These are phyloP conservation scores for Colletotrichum lupini DNA, from an alignment of 2,329 filamentous ascomycete species.

Conservation along the genomic window DNA sequence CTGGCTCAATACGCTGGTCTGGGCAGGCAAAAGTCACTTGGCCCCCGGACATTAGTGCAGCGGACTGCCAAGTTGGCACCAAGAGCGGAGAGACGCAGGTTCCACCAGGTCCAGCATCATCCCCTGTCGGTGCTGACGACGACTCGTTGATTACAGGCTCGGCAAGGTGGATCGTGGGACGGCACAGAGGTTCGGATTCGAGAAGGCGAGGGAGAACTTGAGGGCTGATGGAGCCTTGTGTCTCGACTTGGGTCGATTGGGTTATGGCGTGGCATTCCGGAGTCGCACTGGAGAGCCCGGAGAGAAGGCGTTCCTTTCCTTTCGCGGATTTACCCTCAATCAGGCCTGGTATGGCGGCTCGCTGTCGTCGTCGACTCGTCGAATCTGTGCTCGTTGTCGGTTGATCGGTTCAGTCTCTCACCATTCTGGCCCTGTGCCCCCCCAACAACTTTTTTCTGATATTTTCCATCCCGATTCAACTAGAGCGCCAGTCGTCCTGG, in stretches of 20 bases:
- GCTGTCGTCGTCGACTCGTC: not conserved
- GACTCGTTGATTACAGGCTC: constrained; percentile 34
- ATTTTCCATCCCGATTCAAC: not conserved
- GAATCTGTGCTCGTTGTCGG: not conserved
- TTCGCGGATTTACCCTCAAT: not conserved
- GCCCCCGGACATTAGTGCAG: constrained; percentile 3
- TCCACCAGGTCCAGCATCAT: constrained; percentile 10
- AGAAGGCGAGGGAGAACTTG: constrained; percentile 11
- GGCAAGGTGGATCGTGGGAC: constrained; percentile 31
- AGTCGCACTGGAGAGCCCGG: not conserved
- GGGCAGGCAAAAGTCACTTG: not conserved
- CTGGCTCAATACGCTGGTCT: not conserved
- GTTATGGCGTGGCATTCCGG: not conserved
- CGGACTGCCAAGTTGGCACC: constrained; percentile 32
- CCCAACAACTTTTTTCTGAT: too few relatives aligned
- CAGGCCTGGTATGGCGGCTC: not conserved
- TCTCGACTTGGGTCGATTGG: constrained; percentile 8
- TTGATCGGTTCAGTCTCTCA: not conserved
- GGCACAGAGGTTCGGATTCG: constrained; percentile 20
- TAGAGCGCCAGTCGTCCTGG: not conserved
- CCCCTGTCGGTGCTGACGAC: constrained; percentile 34
- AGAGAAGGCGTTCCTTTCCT: not conserved
- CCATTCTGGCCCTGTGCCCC: not conserved
- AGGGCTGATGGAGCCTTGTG: not conserved
- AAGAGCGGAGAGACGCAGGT: constrained; percentile 29